These are phyloP conservation scores for Fusarium citri DNA, from an alignment of 2,329 filamentous ascomycete genomes.

Conservation along the genomic window DNA sequence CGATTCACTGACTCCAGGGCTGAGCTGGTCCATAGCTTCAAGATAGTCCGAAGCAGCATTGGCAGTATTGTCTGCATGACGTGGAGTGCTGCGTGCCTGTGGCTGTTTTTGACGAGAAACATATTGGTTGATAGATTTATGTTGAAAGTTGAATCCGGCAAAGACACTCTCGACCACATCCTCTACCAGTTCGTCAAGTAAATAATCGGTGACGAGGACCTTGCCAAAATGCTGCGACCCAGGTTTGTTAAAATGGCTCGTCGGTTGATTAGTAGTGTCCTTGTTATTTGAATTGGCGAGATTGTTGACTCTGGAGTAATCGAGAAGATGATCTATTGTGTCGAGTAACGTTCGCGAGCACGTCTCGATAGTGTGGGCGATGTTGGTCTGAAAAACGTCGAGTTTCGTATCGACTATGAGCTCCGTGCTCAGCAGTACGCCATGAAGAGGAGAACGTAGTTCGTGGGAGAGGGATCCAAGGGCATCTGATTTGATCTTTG, in stretches of 20 bases:
- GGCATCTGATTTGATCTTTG: conserved; percentile 4
- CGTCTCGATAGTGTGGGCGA: not conserved
- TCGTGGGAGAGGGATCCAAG: conserved; percentile 6
- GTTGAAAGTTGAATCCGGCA: not conserved
- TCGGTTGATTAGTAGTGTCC: accelerated
- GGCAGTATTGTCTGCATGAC: not conserved
- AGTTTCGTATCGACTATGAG: not conserved
- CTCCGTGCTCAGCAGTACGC: not conserved
- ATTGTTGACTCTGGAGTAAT: conserved; percentile 1
- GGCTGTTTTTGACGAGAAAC: not conserved
- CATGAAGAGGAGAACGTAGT: conserved; percentile 8
- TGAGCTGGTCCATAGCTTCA: not conserved
- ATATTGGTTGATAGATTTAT: not conserved
- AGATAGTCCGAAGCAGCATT: not conserved
- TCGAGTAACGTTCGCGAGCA: conserved; percentile 2
- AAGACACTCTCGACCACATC: conserved; percentile 16
- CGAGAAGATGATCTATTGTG: not conserved
- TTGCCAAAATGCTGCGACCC: not conserved
- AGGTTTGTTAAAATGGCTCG: too few species aligned
- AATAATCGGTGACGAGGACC: not conserved
- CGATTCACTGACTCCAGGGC: too few species aligned
- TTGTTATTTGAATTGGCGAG: not conserved
- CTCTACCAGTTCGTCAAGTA: not conserved
- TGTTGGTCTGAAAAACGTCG: not conserved
- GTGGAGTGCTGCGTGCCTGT: accelerated